Percentiles rank a stretch among this genome's conserved stretches.
These are phyloP conservation scores for Lactarius akahatsu DNA, from an alignment of 768 basidiomycete species.

Conservation along the genomic window DNA sequence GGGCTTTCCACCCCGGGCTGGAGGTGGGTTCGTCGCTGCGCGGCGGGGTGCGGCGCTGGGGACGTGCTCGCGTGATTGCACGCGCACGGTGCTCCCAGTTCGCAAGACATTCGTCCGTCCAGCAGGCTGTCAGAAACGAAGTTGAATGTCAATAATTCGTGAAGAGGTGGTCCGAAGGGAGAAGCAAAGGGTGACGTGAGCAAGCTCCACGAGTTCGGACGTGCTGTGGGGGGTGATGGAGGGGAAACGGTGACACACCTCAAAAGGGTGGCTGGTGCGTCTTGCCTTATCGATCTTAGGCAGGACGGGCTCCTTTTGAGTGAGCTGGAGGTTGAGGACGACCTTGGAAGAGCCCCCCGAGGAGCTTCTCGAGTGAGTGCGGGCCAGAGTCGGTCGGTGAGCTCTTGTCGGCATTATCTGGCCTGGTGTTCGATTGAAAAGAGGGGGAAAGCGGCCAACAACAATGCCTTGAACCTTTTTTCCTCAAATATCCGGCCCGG, in stretches of 20 bases:
- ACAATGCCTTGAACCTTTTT: neutral
- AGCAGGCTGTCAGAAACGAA: conserved; percentile 5
- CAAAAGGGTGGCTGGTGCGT: conserved; percentile 45
- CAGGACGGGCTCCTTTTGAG: conserved; percentile 56
- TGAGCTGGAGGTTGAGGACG: conserved; percentile 61
- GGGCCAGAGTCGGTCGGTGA: conserved; percentile 49
- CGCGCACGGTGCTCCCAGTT: conserved; percentile 22
- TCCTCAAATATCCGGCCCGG: conserved; percentile 6
- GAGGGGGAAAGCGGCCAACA: neutral
- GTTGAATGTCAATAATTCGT: neutral
- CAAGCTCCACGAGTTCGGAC: neutral
- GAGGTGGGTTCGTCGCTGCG: conserved; percentile 9
- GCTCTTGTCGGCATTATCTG: conserved; percentile 49
- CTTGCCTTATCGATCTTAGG: conserved; percentile 53
- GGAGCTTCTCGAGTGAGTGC: conserved; percentile 63
- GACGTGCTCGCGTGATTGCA: conserved; percentile 27
- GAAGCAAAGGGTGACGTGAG: conserved; percentile 2
- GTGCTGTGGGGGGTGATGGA: neutral
- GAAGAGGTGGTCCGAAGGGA: neutral
- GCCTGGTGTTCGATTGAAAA: conserved; percentile 5
- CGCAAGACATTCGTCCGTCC: conserved; percentile 19
- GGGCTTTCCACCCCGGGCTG: conserved; percentile 30
- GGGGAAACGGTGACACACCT: conserved; percentile 41
- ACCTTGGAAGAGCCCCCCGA: conserved; percentile 56
- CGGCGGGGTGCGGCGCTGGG: conserved; percentile 21